A percentile compares a stretch with the other conserved stretches of the same genome.
Conservation (phyloP, 2,329 filamentous ascomycete genomes). For the Ophiocordyceps australis region DNA sequence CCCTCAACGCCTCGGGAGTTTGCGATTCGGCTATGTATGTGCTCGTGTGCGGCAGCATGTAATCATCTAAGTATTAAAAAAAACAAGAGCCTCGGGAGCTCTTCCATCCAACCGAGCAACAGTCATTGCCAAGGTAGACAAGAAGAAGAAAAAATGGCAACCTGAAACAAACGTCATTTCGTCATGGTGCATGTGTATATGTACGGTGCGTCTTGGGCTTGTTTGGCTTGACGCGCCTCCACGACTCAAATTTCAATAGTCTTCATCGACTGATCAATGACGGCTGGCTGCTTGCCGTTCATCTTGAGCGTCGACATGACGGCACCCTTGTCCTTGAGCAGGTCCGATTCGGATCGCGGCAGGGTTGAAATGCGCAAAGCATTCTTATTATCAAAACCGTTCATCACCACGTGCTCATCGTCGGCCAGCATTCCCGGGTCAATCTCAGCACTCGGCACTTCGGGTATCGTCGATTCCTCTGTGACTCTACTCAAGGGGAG, state of each 20-base stretch:
- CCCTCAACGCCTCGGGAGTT: no score
- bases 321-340: conserved; percentile 20
- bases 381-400: conserved; percentile 17
- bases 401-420: conserved; percentile 32
- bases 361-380: conserved; percentile 11
- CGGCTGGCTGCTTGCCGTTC: conserved; percentile 24
- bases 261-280: conserved; percentile 35
- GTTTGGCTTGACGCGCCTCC: neutral
- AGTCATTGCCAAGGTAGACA: neutral
- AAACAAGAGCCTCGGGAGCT: neutral
- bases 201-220: no score
- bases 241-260: conserved; percentile 36
- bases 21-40: no score
- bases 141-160: neutral
- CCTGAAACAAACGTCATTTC: conserved; percentile 5
- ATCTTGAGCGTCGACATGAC: conserved; percentile 13
- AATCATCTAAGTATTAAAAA: neutral
- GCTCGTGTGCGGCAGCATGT: no score
- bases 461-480: conserved; percentile 38
- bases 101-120: neutral
- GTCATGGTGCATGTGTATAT: conserved; percentile 8
- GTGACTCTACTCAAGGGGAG: conserved; percentile 59
- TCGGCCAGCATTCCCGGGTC: conserved; percentile 34
- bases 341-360: conserved; percentile 14
- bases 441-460: conserved; percentile 17